Evolutionary conservation across 169 alveolate genomes (phyloP), one percentile per base, ranked within the genome.

Genomic region (Babesia ovata): DNA sequence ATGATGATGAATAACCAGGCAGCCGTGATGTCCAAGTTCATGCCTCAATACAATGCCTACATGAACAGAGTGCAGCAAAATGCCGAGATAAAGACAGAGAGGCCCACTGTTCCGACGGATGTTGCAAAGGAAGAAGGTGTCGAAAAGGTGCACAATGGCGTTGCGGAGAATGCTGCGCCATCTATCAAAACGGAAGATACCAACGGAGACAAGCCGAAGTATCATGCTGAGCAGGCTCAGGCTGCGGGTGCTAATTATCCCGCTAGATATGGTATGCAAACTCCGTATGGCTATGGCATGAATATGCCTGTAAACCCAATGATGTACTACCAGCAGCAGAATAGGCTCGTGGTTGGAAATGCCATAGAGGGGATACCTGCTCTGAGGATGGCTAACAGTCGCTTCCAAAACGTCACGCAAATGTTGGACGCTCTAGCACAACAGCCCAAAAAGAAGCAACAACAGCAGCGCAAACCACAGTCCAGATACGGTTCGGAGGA

Each of bases 291-390:
- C 8, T 66, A 70, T 46, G 76, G 81, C 19, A 75, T 83, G 90
- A 62, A 74, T 52, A 44, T 76, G 63, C 74, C 63, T 22, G 50
- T 56, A 13, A 66, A 54, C 19, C 86, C 79, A n/a, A 77, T 77
- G 86, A 65, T 69, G 81, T 42, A 29, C 45, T 70, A 76, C 57
- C 78, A 66, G 48, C 77, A 67, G 33, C 76, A 44, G 22, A 63
- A 74, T 26, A 57, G 90, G 63, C 78, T 75, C 50, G 56, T 83
- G 75, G 86, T 83, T 22, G 77, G 77, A 19, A 83, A 83, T 53
- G 90, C 86, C 24, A 75, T 83, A 16, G 86, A 83, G 24, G 84
- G 90, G 28, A 83, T 83, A 54, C 90, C 90, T n/a, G 84, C 90
- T 33, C 50, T 83, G 70, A 46, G 86, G 33, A 54, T 67, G 53